These are phyloP conservation scores for Phellopilus nigrolimitatus DNA, from an alignment of 1,284 basidiomycete genomes.

Conservation along the genomic window DNA sequence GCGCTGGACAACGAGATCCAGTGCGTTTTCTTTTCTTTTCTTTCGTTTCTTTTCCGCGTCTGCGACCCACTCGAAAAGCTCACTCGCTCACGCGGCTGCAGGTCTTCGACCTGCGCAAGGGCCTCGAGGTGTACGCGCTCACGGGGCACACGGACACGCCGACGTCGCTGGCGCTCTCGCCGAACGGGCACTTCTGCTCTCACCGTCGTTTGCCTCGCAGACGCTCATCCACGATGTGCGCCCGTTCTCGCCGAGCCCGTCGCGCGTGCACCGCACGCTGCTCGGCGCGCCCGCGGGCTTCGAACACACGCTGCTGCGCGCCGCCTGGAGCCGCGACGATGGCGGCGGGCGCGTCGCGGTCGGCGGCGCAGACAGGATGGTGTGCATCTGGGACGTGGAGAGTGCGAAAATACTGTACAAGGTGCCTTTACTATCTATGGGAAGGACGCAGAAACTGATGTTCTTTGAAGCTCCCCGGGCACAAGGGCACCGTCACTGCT, in stretches of 20 bases:
- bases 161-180: slow-evolving; percentile 83
- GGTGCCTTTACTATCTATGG: slow-evolving; percentile 35
- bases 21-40: slow-evolving; percentile 28
- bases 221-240: slow-evolving; percentile 86
- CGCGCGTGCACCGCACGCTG: slow-evolving; percentile 75
- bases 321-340: slow-evolving; percentile 79
- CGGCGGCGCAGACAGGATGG: slow-evolving; percentile 78
- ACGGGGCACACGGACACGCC: slow-evolving; percentile 85
- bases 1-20: slow-evolving; percentile 93
- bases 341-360: slow-evolving; percentile 69
- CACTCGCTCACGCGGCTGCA: slow-evolving; percentile 27
- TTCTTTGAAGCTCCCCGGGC: slow-evolving; percentile 80
- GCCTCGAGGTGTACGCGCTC: slow-evolving; percentile 70
- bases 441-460: slow-evolving; percentile 2
- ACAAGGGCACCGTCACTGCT: slow-evolving; percentile 88
- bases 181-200: slow-evolving; percentile 81
- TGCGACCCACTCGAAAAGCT: slow-evolving; percentile 2
- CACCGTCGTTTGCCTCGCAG: slow-evolving; percentile 83
- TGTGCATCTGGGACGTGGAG: slow-evolving; percentile 93
- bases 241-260: slow-evolving; percentile 81
- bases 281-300: slow-evolving; percentile 87
- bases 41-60: slow-evolving; percentile 6
- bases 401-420: slow-evolving; percentile 83
- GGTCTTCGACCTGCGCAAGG: slow-evolving; percentile 85
- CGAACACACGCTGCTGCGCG: slow-evolving; percentile 76